phyloP scores from a whole-genome alignment of 2,329 filamentous ascomycete species.

The Ascochyta rabiei region DNA sequence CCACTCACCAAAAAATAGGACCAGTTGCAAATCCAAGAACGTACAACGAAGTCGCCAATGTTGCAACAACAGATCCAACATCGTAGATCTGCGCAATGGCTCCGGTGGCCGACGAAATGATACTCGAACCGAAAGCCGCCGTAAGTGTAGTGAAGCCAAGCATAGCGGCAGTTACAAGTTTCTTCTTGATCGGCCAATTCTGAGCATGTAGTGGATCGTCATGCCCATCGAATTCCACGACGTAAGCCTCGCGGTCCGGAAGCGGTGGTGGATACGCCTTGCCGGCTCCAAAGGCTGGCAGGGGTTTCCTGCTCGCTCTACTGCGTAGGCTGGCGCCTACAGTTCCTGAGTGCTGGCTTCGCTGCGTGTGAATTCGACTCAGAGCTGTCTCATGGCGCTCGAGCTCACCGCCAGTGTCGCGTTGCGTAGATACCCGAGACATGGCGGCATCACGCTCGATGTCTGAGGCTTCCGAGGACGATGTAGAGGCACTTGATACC shows the following conservation, averaged over 20 bases:
- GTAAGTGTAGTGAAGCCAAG: slow-evolving; percentile 74
- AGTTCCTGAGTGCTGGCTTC: slow-evolving; percentile 73
- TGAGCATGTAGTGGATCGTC: slow-evolving; percentile 84
- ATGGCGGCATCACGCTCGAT: slow-evolving; percentile 54
- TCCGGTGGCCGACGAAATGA: slow-evolving; percentile 50
- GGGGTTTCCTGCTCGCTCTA: slow-evolving; percentile 60
- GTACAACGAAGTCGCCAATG: slow-evolving; percentile 57
- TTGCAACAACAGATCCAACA: slow-evolving; percentile 57
- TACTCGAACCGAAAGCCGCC: slow-evolving; percentile 66
- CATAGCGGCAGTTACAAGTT: slow-evolving; percentile 71
- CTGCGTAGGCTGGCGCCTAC: slow-evolving; percentile 63
- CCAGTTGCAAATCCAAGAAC: slow-evolving; percentile 47
- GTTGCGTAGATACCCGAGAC: slow-evolving; percentile 67
- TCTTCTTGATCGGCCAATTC: slow-evolving; percentile 83
- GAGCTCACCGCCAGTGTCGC: slow-evolving; percentile 59
- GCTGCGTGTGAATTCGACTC: slow-evolving; percentile 72
- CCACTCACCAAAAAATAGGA: slow-evolving; percentile 8
- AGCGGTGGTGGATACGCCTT: slow-evolving; percentile 75
- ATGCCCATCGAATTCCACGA: slow-evolving; percentile 78
- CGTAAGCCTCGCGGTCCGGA: slow-evolving; percentile 67
- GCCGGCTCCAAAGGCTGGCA: slow-evolving; percentile 74
- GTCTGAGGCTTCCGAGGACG: slow-evolving; percentile 49
- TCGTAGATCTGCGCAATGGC: slow-evolving; percentile 47
- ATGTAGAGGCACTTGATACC: slow-evolving; percentile 56
- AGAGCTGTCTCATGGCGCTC: slow-evolving; percentile 73